Conservation (phyloP, 2,329 filamentous ascomycete species). For the Arthrobotrys conoides region DNA sequence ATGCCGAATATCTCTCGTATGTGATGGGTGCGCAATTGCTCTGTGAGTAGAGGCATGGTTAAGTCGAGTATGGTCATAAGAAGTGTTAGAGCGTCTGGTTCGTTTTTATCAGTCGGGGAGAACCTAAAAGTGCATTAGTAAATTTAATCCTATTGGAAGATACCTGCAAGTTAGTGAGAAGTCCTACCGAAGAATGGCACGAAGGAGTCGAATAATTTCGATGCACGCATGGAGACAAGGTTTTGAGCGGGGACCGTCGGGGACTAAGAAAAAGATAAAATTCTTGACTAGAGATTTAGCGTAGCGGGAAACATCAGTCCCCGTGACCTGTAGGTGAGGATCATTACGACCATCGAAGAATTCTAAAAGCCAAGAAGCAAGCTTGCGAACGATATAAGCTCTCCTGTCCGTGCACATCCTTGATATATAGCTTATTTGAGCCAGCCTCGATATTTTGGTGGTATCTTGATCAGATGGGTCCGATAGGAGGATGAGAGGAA, state of each 20-base stretch:
- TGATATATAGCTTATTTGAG: background rate
- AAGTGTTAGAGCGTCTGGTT: no score
- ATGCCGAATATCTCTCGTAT: no score
- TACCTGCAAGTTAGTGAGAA: no score
- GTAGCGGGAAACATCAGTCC: background rate
- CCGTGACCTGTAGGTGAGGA: background rate
- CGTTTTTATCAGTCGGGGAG: no score
- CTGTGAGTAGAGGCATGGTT: background rate
- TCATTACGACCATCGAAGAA: background rate
- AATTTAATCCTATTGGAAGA: background rate
- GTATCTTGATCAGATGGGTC: background rate
- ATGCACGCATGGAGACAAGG: no score
- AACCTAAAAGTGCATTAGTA: no score
- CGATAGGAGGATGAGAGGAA: background rate
- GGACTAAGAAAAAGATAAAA: no score
- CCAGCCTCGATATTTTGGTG: background rate
- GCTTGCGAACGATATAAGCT: background rate
- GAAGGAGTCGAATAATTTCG: no score
- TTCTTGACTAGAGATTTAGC: background rate
- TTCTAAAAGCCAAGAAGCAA: background rate
- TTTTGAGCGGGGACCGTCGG: no score
- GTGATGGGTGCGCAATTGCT: no score
- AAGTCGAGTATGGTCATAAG: background rate
- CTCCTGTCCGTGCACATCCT: background rate
- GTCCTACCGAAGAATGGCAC: no score